A percentile compares a stretch with the other conserved stretches of the same genome.
Conservation (phyloP, 2,329 filamentous ascomycete genomes). For the Xylaria sp. region DNA sequence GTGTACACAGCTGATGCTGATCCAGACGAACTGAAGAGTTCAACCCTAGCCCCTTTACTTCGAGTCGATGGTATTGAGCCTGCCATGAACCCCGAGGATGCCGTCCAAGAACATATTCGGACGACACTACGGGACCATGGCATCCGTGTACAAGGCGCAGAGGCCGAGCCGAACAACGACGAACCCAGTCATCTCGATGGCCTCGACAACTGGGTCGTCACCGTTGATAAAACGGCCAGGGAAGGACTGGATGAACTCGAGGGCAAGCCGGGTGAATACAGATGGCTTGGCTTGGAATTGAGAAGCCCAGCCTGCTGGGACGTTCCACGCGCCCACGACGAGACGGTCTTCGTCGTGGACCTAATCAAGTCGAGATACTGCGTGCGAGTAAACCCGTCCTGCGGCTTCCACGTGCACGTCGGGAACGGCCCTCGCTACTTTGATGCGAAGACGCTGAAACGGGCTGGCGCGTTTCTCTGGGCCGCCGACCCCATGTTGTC, state of each 20-base stretch:
- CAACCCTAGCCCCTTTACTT: constrained; percentile 44
- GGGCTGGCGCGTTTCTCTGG: constrained; percentile 51
- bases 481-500: constrained; percentile 53
- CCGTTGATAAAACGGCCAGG: constrained; percentile 26
- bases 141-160: constrained; percentile 27
- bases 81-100: background rate
- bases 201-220: constrained; percentile 39
- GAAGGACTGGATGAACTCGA: no score
- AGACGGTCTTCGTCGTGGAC: constrained; percentile 49
- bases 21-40: constrained; percentile 39
- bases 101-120: constrained; percentile 30
- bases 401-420: constrained; percentile 54
- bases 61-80: constrained; percentile 28
- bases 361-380: constrained; percentile 49
- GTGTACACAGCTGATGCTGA: constrained; percentile 37
- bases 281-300: constrained; percentile 49
- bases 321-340: constrained; percentile 43
- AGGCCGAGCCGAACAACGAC: no score
- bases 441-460: constrained; percentile 45
- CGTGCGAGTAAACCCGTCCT: constrained; percentile 50
- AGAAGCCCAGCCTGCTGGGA: constrained; percentile 51
- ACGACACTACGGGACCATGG: constrained; percentile 37
- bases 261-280: constrained; percentile 36
- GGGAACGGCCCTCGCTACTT: constrained; percentile 51
- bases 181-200: constrained; percentile 25